Evolutionary conservation across 2,329 filamentous ascomycete genomes (phyloP), one percentile per base, ranked within the genome.

Genomic region (Didymella segeticola): DNA sequence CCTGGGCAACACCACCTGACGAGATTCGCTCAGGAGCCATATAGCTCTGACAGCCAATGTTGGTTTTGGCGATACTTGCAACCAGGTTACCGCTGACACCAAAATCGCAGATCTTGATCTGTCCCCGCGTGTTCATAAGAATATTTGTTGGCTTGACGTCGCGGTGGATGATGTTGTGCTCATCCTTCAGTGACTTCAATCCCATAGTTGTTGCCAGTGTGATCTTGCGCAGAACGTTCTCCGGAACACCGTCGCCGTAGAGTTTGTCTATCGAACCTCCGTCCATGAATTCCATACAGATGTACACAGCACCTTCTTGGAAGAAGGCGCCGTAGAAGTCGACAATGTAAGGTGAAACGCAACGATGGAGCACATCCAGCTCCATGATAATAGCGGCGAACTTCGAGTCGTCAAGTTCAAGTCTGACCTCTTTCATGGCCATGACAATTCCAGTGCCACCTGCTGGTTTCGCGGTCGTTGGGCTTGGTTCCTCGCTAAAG

Each of bases 101-200:
- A 74, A 99, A 99, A 76, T 99, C 95, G 76, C 95, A 99, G 53
- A 99, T 96, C 78, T 99, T 99, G 80, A 98, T 83, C 70, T 97
- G 92, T 1, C 95, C 95, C 34, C 84, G 84, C 2, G 88, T 90
- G 75, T 98, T 99, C 74, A 91, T 86, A 1, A 99, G 82, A 55
- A 99, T 97, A 68, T 99, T 99, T n/a, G 95, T 99, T 1, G 95
- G 95, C 75, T 99, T 99, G 61, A 99, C 95, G 71, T 99, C 95
- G 61, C 95, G 89, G 73, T 99, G 95, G 62, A 99, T 99, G 76
- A 99, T 99, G 77, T 96, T 98, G 80, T 99, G 95, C 57, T 97
- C 92, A 58, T 99, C 95, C 75, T 99, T 99, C 56, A 99, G 79
- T 17, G 88, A 87, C 78, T 96, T 98, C 58, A 99, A 81, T 0